Percentiles rank a stretch among this genome's conserved stretches.
phyloP scores from a whole-genome alignment of 2,329 filamentous ascomycete genomes.

The Fusarium torulosum region DNA sequence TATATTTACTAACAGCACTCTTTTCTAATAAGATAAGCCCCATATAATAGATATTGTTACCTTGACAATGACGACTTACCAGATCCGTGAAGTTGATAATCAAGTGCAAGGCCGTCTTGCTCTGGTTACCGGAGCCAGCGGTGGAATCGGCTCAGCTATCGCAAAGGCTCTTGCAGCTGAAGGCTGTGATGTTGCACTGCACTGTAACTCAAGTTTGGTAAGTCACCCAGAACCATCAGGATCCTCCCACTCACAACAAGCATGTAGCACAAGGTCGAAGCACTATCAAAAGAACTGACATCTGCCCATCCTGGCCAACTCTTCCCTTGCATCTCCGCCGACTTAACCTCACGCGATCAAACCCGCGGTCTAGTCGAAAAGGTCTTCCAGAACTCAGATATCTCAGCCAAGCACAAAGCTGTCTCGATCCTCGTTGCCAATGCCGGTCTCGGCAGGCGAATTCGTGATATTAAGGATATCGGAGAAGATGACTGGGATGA shows the following conservation, averaged over 20 bases:
- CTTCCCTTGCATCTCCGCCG: constrained; percentile 25
- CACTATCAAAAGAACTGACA: constrained; percentile 8
- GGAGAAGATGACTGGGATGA: constrained; percentile 55
- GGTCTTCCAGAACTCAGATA: background rate
- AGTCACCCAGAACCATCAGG: accelerated
- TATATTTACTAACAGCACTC: background rate
- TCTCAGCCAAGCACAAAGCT: constrained; percentile 31
- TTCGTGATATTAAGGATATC: constrained; percentile 52
- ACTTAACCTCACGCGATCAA: constrained; percentile 25
- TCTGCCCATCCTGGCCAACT: constrained; percentile 4
- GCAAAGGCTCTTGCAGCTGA: constrained; percentile 22
- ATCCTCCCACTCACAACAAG: background rate
- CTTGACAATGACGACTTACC: constrained; percentile 24
- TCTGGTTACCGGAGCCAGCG: constrained; percentile 35
- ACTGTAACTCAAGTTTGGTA: constrained; percentile 31
- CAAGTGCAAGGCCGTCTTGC: constrained; percentile 26
- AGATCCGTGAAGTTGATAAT: constrained; percentile 26
- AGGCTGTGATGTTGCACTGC: constrained; percentile 34
- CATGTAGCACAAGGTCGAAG: constrained; percentile 23
- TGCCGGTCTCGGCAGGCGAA: constrained; percentile 51
- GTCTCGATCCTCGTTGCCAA: constrained; percentile 52
- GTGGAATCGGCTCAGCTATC: constrained; percentile 33
- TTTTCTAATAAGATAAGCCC: no score
- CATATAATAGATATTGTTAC: no score
- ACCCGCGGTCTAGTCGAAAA: constrained; percentile 24